Evolutionary conservation across 2,329 filamentous ascomycete species (phyloP), one percentile per base, ranked within the genome.

Genomic region (Verticillium nonalfalfae): DNA sequence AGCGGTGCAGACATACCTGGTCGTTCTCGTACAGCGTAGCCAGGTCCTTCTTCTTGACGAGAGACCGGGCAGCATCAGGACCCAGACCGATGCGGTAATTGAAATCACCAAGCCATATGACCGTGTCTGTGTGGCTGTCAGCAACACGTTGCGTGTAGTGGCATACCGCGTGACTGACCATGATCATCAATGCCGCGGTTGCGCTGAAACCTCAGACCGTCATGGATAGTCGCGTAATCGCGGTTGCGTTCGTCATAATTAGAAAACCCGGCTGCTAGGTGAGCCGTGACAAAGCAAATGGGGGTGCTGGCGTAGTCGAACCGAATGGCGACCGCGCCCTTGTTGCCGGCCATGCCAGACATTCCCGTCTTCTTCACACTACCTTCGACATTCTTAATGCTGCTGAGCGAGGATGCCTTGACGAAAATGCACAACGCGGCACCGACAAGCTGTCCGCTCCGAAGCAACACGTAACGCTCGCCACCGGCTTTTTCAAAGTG

Each of bases 291-390:
- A 65, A 99, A 94, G 74, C 95, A 98, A 34, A 99, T 85, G 2
- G 90, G 90, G 2, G 94, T 98, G 70, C 90, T 96, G 34, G 91
- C 93, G 70, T 92, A 97, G 65, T 98, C 94, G 75, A 99, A 90
- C 4, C 95, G 89, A 68, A 99, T 97, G 2, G 93, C 95, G 58
- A 97, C 96, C 1, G 95, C 95, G 18, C 95, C 95, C 77, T 99
- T 99, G 78, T 99, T 99, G 26, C 95, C 95, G 34, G 93, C 94
- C 82, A 99, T 97, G 6, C 95, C 95, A 31, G 93, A 97, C 82
- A 99, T 87, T 4, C 95, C 95, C 73, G 83, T 84, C 81, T 97
- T 99, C 78, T 97, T 99, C 63, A 97, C 87, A 67, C 89, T 92
- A 6, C 95, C 95, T 74, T 99, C 95, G 15, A 99, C 95, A 71